Conservation (phyloP, 2,329 filamentous ascomycete species). For the Ciborinia camelliae region DNA sequence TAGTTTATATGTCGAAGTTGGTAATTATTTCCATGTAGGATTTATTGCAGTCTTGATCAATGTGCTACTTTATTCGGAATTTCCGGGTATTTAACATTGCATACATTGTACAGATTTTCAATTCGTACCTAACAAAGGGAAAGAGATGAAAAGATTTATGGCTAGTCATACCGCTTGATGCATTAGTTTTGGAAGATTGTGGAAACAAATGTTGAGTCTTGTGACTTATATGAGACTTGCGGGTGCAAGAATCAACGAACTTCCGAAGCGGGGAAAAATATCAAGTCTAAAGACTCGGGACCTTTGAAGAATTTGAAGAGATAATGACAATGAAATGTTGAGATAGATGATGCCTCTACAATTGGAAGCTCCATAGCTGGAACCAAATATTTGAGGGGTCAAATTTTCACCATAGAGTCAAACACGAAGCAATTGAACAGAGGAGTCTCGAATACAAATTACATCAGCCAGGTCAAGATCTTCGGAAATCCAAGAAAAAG, state of each 20-base stretch:
- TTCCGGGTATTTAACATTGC: background rate
- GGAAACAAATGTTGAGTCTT: background rate
- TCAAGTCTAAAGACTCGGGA: background rate
- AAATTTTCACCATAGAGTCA: background rate
- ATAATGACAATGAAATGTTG: background rate
- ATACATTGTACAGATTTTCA: background rate
- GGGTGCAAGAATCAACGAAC: slow-evolving; percentile 3
- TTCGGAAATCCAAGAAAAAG: background rate
- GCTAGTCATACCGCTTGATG: background rate
- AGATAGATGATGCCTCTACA: background rate
- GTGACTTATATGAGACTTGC: background rate
- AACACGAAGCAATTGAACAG: too few species aligned
- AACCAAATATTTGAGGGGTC: background rate
- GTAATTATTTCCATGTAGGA: background rate
- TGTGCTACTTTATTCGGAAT: background rate
- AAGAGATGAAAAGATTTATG: background rate
- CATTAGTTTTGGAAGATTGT: background rate
- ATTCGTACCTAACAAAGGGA: background rate
- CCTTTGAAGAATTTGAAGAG: background rate
- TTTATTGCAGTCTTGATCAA: background rate
- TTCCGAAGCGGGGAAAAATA: background rate
- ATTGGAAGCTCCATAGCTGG: background rate
- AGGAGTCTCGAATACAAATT: background rate
- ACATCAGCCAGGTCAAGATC: background rate
- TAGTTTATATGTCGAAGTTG: slow-evolving; percentile 1